These are phyloP conservation scores for Ustilago trichophora DNA, from an alignment of 1,284 basidiomycete species.

Conservation along the genomic window DNA sequence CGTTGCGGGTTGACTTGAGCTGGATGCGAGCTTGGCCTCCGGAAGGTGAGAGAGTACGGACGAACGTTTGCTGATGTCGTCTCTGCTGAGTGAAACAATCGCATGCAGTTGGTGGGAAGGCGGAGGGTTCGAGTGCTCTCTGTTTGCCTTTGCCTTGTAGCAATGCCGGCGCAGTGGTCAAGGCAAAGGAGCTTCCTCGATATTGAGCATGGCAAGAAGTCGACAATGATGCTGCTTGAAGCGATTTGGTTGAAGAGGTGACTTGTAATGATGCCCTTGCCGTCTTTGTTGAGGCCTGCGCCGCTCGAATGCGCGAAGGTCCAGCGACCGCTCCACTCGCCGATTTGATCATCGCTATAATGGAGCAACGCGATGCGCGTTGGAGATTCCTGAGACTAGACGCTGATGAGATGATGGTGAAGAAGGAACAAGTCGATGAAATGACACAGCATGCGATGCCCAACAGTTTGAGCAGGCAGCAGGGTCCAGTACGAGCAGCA, in stretches of 20 bases:
- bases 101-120: neutral
- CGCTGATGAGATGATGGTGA: too few relatives aligned
- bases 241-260: neutral
- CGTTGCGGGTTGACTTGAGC: conserved; percentile 39
- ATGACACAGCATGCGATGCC: too few relatives aligned
- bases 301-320: conserved; percentile 31
- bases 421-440: too few relatives aligned
- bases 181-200: neutral
- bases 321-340: conserved; percentile 32
- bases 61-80: conserved; percentile 29
- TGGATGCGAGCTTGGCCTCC: conserved; percentile 40
- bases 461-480: too few relatives aligned
- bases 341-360: conserved; percentile 31
- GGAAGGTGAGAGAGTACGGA: conserved; percentile 36
- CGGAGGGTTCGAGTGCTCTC: conserved; percentile 10
- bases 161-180: neutral
- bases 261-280: neutral
- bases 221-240: neutral
- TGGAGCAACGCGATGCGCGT: neutral
- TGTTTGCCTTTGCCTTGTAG: conserved; percentile 27
- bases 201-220: neutral
- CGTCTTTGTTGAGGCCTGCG: neutral
- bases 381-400: too few relatives aligned
- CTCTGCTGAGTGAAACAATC: conserved; percentile 11
- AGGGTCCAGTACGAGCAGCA: too few relatives aligned